A percentile compares a stretch with the other conserved stretches of the same genome.
phyloP scores from a whole-genome alignment of 2,329 filamentous ascomycete species.

The Dactylella cylindrospora region DNA sequence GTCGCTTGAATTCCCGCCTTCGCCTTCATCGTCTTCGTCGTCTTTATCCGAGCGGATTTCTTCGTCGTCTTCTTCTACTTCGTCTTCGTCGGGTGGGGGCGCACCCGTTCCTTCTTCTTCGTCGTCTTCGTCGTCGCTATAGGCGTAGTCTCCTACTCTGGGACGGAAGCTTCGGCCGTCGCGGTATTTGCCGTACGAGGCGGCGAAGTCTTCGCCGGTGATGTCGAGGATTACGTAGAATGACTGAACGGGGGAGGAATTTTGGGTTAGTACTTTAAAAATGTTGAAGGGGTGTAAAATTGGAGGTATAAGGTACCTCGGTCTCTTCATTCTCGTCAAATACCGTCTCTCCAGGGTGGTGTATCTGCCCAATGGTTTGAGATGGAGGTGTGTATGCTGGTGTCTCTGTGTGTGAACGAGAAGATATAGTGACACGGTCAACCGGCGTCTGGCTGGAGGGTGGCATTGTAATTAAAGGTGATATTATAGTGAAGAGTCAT shows the following conservation, averaged over 20 bases:
- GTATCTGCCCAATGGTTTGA: too few species aligned
- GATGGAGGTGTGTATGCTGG: neutral
- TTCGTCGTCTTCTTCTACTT: neutral
- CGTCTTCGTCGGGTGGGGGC: neutral
- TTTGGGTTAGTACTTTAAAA: neutral
- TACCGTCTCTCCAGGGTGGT: conserved; percentile 1
- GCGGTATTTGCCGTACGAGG: conserved; percentile 41
- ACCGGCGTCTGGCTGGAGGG: conserved; percentile 10
- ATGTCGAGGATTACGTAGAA: conserved; percentile 43
- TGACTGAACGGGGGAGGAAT: conserved; percentile 1
- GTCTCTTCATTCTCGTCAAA: conserved; percentile 38
- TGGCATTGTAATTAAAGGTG: conserved; percentile 7
- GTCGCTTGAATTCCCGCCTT: too few species aligned
- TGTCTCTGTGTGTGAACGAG: conserved; percentile 9
- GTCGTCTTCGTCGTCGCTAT: conserved; percentile 5
- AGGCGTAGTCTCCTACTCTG: conserved; percentile 10
- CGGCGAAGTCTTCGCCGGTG: conserved; percentile 38
- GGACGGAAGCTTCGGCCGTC: conserved; percentile 30
- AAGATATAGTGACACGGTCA: conserved; percentile 8
- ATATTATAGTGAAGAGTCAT: neutral
- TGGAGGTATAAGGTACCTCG: conserved; percentile 8
- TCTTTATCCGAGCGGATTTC: neutral
- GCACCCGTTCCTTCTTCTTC: neutral
- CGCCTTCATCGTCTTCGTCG: neutral
- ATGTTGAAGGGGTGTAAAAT: neutral